Conservation (phyloP, 257 asterid genomes). For the Handroanthus guayacan region DNA sequence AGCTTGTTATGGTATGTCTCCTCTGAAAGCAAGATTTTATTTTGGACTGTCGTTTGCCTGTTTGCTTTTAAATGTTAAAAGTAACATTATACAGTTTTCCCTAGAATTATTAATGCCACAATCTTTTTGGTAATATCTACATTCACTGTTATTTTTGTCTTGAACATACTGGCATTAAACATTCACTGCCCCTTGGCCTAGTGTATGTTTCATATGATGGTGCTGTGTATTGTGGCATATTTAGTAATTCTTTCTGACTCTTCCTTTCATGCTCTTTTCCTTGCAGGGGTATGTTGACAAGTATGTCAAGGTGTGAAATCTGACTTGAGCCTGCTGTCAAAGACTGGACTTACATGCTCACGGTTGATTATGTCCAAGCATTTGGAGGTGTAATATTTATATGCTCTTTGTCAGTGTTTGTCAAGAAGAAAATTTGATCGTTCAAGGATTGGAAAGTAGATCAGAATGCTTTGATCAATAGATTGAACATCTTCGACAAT, state of each 20-base stretch:
- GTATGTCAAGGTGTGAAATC: conserved; percentile 69
- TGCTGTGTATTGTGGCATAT: conserved; percentile 21
- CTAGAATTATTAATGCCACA: background rate
- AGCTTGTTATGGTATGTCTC: conserved; percentile 92
- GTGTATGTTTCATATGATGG: conserved; percentile 15
- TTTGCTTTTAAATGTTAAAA: conserved; percentile 14
- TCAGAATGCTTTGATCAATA: conserved; percentile 26
- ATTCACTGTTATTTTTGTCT: conserved; percentile 6
- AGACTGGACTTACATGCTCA: conserved; percentile 30
- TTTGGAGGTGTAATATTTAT: conserved; percentile 34
- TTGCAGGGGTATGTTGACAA: conserved; percentile 97
- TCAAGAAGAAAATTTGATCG: conserved; percentile 25
- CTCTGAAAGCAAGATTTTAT: conserved; percentile 26
- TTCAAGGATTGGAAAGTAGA: conserved; percentile 21
- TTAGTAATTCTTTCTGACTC: conserved; percentile 26
- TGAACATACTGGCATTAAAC: background rate
- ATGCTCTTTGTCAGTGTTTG: conserved; percentile 27
- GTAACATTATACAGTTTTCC: background rate
- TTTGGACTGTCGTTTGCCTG: conserved; percentile 23
- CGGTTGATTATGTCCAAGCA: conserved; percentile 20
- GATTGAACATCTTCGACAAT: conserved; percentile 21
- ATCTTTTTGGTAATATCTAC: conserved; percentile 7
- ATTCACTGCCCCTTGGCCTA: conserved; percentile 29
- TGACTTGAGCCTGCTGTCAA: conserved; percentile 36
- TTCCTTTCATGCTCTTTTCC: conserved; percentile 20